phyloP scores from a whole-genome alignment of 306 rosid genomes.

The Ammopiptanthus mongolicus region DNA sequence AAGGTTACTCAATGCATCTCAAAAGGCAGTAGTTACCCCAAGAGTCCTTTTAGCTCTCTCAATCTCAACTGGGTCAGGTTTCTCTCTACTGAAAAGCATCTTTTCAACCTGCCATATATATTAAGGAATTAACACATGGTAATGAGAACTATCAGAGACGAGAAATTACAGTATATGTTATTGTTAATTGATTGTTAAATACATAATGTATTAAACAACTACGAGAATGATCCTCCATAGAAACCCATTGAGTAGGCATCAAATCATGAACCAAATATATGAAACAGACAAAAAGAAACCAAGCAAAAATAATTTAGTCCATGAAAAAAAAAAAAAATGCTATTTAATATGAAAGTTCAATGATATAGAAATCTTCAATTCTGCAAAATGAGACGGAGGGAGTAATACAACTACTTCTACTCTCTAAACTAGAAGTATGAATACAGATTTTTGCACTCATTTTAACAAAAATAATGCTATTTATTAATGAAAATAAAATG shows the following conservation, averaged over 20 bases:
- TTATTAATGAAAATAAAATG: background rate
- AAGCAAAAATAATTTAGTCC: background rate
- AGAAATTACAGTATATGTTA: background rate
- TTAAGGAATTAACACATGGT: background rate
- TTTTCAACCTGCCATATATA: constrained; percentile 27
- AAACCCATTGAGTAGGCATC: background rate
- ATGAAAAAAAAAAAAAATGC: background rate
- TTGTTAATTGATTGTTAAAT: background rate
- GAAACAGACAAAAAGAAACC: background rate
- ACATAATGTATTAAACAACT: background rate
- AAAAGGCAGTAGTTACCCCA: constrained; percentile 17
- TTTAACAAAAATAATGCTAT: background rate
- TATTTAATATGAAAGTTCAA: background rate
- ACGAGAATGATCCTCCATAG: background rate
- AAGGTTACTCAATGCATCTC: constrained; percentile 11
- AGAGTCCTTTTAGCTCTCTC: constrained; percentile 29
- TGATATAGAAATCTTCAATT: background rate
- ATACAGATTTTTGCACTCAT: background rate
- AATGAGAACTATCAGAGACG: background rate
- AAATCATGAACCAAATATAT: background rate
- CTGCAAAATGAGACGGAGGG: background rate
- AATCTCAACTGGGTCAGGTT: constrained; percentile 22
- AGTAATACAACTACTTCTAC: no score
- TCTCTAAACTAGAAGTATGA: background rate
- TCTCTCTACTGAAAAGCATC: constrained; percentile 24